These are phyloP conservation scores for Lavandula angustifolia DNA, from an alignment of 257 asterid species.

Conservation along the genomic window DNA sequence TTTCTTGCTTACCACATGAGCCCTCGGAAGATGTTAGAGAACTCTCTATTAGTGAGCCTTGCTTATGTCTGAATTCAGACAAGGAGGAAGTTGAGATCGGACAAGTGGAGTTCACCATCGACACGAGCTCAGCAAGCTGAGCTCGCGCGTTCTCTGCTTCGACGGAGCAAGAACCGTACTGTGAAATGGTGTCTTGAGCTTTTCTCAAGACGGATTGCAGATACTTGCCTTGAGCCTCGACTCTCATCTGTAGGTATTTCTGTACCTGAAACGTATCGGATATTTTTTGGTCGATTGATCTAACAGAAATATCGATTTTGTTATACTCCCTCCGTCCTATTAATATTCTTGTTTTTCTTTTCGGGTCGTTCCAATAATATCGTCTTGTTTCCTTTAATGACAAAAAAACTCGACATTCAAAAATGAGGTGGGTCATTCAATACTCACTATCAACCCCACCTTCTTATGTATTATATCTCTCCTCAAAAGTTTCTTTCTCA, in stretches of 20 bases:
- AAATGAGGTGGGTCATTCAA: too few species aligned
- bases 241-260: slow-evolving; percentile 70
- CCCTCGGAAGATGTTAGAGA: slow-evolving; percentile 59
- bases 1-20: slow-evolving; percentile 41
- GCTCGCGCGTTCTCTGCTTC: slow-evolving; percentile 65
- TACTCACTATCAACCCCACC: too few species aligned
- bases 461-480: too few species aligned
- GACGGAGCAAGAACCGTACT: slow-evolving; percentile 46
- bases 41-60: slow-evolving; percentile 42
- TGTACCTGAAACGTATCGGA: slow-evolving; percentile 54
- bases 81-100: slow-evolving; percentile 40
- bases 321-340: too few species aligned
- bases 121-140: slow-evolving; percentile 62
- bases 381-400: too few species aligned
- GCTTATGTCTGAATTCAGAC: slow-evolving; percentile 31
- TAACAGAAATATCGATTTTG: not conserved
- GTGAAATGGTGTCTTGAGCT: slow-evolving; percentile 72
- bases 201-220: slow-evolving; percentile 64
- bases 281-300: not conserved
- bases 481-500: too few species aligned
- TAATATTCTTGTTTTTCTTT: too few species aligned
- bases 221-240: slow-evolving; percentile 90
- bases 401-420: too few species aligned
- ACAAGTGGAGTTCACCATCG: slow-evolving; percentile 59
- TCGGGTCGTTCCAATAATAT: too few species aligned